A percentile compares a stretch with the other conserved stretches of the same genome.
These are phyloP conservation scores for Erythrobasidium hasegawianum DNA, from an alignment of 1,284 basidiomycete species.

Conservation along the genomic window DNA sequence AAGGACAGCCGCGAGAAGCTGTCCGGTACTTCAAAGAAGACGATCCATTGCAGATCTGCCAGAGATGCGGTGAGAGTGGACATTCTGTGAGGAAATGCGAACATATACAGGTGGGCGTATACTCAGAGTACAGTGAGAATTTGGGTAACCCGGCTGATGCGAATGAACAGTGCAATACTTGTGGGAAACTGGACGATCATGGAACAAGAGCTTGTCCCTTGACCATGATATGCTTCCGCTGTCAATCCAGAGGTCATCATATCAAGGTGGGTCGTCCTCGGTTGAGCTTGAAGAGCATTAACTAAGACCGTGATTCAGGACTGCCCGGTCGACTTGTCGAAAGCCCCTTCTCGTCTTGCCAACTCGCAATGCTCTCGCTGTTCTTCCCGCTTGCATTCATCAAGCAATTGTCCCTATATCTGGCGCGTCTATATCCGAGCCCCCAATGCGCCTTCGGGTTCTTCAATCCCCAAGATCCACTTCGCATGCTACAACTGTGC, in stretches of 20 bases:
- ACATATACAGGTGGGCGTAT: conserved; percentile 21
- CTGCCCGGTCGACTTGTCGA: conserved; percentile 9
- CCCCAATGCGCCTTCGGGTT: conserved; percentile 11
- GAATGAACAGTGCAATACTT: conserved; percentile 17
- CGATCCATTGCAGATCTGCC: conserved; percentile 31
- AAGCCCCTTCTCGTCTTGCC: neutral
- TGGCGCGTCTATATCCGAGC: conserved; percentile 35
- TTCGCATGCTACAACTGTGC: conserved; percentile 36
- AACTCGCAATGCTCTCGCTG: neutral
- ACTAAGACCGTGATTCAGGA: no score
- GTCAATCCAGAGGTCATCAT: conserved; percentile 31
- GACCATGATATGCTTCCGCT: conserved; percentile 30
- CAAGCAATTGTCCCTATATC: conserved; percentile 29
- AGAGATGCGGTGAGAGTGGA: conserved; percentile 31
- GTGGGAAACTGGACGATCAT: conserved; percentile 36
- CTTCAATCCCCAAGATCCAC: conserved; percentile 5
- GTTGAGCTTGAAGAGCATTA: no score
- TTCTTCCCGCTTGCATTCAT: conserved; percentile 1
- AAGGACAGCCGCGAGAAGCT: neutral
- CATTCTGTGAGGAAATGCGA: conserved; percentile 32
- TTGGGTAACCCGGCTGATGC: conserved; percentile 3
- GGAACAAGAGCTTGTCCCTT: conserved; percentile 25
- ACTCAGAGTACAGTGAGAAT: neutral
- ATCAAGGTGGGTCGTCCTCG: conserved; percentile 5
- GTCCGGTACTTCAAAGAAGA: conserved; percentile 34